Evolutionary conservation across 202 grass and related monocot species (phyloP), one percentile per base, ranked within the genome.

Genomic region (Digitaria exilis): DNA sequence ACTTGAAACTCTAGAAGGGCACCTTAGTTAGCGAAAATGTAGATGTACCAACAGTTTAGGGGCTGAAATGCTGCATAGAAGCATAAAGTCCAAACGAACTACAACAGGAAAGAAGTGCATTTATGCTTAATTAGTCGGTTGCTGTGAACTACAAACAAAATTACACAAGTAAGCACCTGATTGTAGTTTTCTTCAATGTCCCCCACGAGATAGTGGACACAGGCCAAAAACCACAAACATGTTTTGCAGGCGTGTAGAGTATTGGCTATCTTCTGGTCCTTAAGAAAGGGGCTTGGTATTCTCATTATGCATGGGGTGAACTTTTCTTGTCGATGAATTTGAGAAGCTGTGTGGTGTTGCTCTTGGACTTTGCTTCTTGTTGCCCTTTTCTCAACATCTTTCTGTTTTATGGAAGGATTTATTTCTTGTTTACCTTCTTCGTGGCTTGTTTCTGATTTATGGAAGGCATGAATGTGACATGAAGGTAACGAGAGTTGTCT

Each of bases 351-450:
- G 16, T 49, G 25, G 1, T 57, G 71, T 50, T 57, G n/a, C 3
- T 62, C 24, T 62, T 77, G 56, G 74, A 77, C 5, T 30, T 77
- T 60, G 42, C 56, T 61, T 62, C 56, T 76, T 61, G 37, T 76
- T 29, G 37, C 26, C 9, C 29, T 44, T 60, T 72, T 26, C 10
- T 45, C 9, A 16, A 7, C 56, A 21, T 30, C 39, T 62, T 77
- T 60, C 74, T 62, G 41, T 48, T 45, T 77, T 44, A 61, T 77
- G 56, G 24, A 37, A 65, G 44, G 37, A 24, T 77, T 44, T 61
- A 43, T 43, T 60, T 60, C 56, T 43, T 77, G 42, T 48, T 10
- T 31, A 35, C 45, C 60, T 79, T 72, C 45, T 54, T 79, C 28
- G 24, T 79, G 30, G 46, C 30, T 65, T 79, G 15, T 39, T 65